Evolutionary conservation across 164 flowering plant genomes (phyloP), one percentile per base, ranked within the genome.

Genomic region (Kalanchoe fedtschenkoi): DNA sequence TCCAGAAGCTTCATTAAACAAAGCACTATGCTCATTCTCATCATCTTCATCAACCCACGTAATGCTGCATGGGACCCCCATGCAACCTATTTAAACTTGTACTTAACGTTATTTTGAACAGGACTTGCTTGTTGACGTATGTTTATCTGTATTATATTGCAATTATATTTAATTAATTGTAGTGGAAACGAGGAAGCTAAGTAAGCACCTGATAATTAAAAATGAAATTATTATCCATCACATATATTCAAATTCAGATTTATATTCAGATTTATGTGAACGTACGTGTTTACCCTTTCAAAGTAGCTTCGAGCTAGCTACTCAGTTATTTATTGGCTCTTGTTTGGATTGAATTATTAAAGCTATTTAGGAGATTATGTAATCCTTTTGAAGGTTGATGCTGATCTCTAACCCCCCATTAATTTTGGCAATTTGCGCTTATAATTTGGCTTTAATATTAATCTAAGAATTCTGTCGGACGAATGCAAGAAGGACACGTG

Each of bases 41-140:
- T 51, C 56, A 51, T 51, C 56, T 26, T 11, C 56, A 51, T 51
- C 56, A 51, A 51, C 56, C 21, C 32, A 51, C 56, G 32, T 51
- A 51, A 51, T 51, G 32, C 56, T 51, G 32, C 32, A 26, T 51
- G 32, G 56, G 56, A 51, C 56, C 56, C 55, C 56, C 54, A 47
- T 24, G 29, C 54, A 47, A 47, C 29, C 28, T 47, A 22, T 6
- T 5, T 1, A 29, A 13, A 47, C 54, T 47, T 47, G 54, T 47
- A 47, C 21, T n/a, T 5, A 44, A 44, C 7, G n/a, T n/a, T n/a
- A n/a, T n/a, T n/a, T n/a, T n/a, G n/a, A n/a, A n/a, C n/a, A n/a
- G n/a, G n/a, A n/a, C n/a, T n/a, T n/a, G n/a, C n/a, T n/a, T n/a
- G n/a, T n/a, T n/a, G n/a, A n/a, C n/a, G n/a, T n/a, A n/a, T n/a